These are phyloP conservation scores for Termitomyces sp. DNA, from an alignment of 768 basidiomycete genomes.

Conservation along the genomic window DNA sequence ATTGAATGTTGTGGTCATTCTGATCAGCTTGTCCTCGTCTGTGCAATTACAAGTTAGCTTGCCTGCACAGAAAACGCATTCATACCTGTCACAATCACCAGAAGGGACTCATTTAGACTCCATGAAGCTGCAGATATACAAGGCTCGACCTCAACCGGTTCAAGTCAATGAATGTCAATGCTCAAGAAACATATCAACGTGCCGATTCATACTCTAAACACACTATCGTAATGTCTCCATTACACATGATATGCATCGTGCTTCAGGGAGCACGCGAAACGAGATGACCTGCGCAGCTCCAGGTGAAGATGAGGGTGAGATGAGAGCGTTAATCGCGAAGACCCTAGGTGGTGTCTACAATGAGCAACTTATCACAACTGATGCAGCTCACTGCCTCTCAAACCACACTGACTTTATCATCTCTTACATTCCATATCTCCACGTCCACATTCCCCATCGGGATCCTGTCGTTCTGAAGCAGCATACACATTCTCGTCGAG, in stretches of 20 bases:
- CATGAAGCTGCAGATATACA: constrained; percentile 82
- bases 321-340: constrained; percentile 30
- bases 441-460: constrained; percentile 50
- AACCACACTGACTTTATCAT: constrained; percentile 14
- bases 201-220: constrained; percentile 47
- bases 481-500: constrained; percentile 61
- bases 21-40: constrained; percentile 76
- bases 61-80: not conserved
- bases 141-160: constrained; percentile 74
- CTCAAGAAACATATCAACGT: constrained; percentile 18
- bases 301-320: too few species aligned
- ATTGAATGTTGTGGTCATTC: constrained; percentile 89
- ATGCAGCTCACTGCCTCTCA: not conserved
- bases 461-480: constrained; percentile 43
- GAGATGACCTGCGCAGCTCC: constrained; percentile 46
- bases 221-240: constrained; percentile 80
- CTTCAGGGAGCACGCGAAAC: constrained; percentile 68
- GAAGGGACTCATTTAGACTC: constrained; percentile 89
- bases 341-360: constrained; percentile 16
- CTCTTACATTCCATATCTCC: constrained; percentile 47
- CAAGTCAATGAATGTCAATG: not conserved
- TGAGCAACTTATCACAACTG: constrained; percentile 7
- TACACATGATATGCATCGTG: constrained; percentile 60
- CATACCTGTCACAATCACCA: constrained; percentile 77
- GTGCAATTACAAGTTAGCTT: not conserved